A percentile compares a stretch with the other conserved stretches of the same genome.
These are phyloP conservation scores for Podaxis sp. DNA, from an alignment of 768 basidiomycete species.

Conservation along the genomic window DNA sequence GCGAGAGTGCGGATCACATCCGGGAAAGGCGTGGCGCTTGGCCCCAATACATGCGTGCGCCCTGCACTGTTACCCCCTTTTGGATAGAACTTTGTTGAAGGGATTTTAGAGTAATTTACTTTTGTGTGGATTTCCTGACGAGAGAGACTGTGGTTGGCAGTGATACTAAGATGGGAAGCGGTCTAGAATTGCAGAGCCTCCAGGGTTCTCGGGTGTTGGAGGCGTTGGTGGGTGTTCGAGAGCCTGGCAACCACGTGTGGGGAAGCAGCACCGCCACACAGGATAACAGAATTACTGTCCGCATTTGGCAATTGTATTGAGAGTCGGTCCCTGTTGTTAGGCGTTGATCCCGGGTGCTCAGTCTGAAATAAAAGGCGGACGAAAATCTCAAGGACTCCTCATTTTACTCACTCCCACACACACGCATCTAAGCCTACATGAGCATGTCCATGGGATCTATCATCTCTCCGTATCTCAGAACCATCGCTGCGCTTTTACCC, in stretches of 20 bases:
- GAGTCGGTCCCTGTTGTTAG: background rate
- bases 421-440: background rate
- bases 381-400: background rate
- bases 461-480: background rate
- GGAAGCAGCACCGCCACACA: slow-evolving; percentile 1
- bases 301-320: background rate
- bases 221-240: background rate
- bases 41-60: background rate
- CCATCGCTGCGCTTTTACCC: background rate
- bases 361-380: slow-evolving; percentile 1
- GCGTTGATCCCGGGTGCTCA: background rate
- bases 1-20: background rate
- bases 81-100: background rate
- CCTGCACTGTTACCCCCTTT: background rate
- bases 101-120: background rate
- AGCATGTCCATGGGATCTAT: background rate
- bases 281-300: background rate
- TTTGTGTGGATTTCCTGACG: background rate
- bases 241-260: slow-evolving; percentile 1
- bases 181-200: background rate
- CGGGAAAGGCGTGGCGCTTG: background rate
- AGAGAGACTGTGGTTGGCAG: background rate
- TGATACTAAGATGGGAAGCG: background rate
- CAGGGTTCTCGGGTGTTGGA: background rate
- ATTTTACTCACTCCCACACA: background rate